Base-by-base conservation (phyloP, 2,329 filamentous ascomycete genomes). In the Xylaria sp. region DNA sequence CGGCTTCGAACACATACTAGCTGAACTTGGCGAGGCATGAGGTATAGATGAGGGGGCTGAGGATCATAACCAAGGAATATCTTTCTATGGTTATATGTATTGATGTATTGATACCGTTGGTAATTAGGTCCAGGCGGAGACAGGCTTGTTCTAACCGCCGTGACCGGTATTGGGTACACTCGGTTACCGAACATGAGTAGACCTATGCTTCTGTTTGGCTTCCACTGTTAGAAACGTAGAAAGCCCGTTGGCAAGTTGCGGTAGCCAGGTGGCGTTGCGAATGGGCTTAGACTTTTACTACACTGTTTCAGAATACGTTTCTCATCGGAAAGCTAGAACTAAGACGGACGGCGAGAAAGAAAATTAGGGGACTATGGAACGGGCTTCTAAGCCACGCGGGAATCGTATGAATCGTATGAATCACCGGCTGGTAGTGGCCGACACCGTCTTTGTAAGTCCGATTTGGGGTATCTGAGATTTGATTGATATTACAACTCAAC, bases 381-480 rank as follows among this genome's bases (percentile, higher is more conserved):
- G 52, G 48, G 57, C 18, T 44, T 34, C 51, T 20, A 63, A 61
- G 62, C 52, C 50, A 60, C 48, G 48, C 52, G 52, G 52, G 25
- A 58, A 55, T 61, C 39, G 52, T n/a, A 58, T 39, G 25, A 58
- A 55, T 61, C 39, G 52, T n/a, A 58, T 39, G 50, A 50, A 41
- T n/a, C 8, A 51, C 18, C 31, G 54, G 20, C 18, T 39, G n/a
- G 44, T 55, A 23, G 50, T 65, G 55, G 23, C 64, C 7, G 60
- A 50, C 39, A 70, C 58, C 61, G 52, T 46, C 68, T 65, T 51
- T 63, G 68, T 52, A 67, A 39, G 61, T 62, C 62, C 54, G 69
- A 63, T 65, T 55, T 34, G 52, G 54, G 65, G 50, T 55, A 55
- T 18, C 52, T 55, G 66, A 65, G 52, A 65, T 69, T 63, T 54